A percentile compares a stretch with the other conserved stretches of the same genome.
Conservation (phyloP, 73 alveolate genomes). For the Paramecium sexaurelia region DNA sequence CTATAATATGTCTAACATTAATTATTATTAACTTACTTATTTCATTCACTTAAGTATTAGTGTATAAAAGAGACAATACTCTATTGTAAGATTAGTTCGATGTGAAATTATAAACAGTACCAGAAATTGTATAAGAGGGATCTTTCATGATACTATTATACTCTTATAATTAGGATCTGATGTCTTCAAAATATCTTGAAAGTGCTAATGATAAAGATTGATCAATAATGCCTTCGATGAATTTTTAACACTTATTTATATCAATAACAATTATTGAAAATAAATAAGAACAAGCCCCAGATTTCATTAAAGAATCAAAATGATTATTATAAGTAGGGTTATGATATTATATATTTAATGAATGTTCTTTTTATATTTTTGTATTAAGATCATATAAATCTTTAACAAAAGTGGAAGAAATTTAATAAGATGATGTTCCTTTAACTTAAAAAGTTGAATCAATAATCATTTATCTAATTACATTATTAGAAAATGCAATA, state of each 20-base stretch:
- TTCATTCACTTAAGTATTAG: neutral
- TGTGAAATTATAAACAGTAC: neutral
- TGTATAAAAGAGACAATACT: neutral
- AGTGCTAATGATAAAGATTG: slow-evolving; percentile 30
- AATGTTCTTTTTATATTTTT: slow-evolving; percentile 25
- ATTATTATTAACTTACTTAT: neutral
- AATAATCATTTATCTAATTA: neutral
- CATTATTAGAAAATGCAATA: slow-evolving; percentile 31
- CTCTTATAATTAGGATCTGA: neutral
- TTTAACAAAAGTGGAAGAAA: neutral
- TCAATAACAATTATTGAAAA: neutral
- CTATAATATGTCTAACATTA: neutral
- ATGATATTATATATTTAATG: neutral
- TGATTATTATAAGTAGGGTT: neutral
- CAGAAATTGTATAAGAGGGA: neutral
- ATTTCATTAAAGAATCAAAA: slow-evolving; percentile 40
- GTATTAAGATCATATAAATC: slow-evolving; percentile 34
- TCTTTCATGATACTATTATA: neutral
- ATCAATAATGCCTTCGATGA: slow-evolving; percentile 12
- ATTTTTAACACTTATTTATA: neutral
- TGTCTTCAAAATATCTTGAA: slow-evolving; percentile 32
- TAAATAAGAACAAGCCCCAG: neutral
- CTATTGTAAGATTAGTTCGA: neutral
- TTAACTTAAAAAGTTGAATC: slow-evolving; percentile 6
- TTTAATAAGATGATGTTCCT: neutral